Evolutionary conservation across 768 basidiomycete genomes (phyloP), one percentile per base, ranked within the genome.

Genomic region (Atractiella rhizophila): DNA sequence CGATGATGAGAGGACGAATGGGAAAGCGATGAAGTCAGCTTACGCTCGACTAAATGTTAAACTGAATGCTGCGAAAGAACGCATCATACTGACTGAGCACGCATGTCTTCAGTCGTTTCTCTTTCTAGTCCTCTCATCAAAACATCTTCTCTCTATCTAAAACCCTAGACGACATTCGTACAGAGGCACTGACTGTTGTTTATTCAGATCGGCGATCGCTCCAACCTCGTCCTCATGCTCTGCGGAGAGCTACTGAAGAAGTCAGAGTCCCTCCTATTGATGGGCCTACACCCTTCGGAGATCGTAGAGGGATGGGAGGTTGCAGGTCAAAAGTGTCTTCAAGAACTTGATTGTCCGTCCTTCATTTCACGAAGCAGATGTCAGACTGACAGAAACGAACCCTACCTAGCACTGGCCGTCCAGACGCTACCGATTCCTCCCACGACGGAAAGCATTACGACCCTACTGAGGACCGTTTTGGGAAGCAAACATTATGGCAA

Each of bases 211-310:
- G 91, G 91, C 42, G 88, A 96, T 63, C 73, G 82, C 31, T 94
- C 91, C 35, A 98, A 96, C 59, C 67, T 77, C 54, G 86, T 96
- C 35, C 62, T 98, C 56, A 96, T 98, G 53, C 64, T 98, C 29
- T 85, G 79, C 18, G 91, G 91, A 39, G 88, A 94, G 61, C 65
- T 98, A 35, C 66, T 96, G 51, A 91, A 88, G 60, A 76, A 77
- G 51, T 76, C 88, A 1, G 91, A 94, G 56, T 68, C 76, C 49
- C 69, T 98, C 24, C 68, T 98, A 37, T 66, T 85, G 28, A 88
- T 96, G 85, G 91, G 91, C 30, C 67, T 98, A 24, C 86, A 96
- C 59, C 88, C 91, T 4, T 83, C 79, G 54, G 91, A 98, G 58
- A 69, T 96, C 43, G 81, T 81, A 48, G 72, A 78, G 50, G 91